These are phyloP conservation scores for Colletotrichum salicis DNA, from an alignment of 2,329 filamentous ascomycete species.

Conservation along the genomic window DNA sequence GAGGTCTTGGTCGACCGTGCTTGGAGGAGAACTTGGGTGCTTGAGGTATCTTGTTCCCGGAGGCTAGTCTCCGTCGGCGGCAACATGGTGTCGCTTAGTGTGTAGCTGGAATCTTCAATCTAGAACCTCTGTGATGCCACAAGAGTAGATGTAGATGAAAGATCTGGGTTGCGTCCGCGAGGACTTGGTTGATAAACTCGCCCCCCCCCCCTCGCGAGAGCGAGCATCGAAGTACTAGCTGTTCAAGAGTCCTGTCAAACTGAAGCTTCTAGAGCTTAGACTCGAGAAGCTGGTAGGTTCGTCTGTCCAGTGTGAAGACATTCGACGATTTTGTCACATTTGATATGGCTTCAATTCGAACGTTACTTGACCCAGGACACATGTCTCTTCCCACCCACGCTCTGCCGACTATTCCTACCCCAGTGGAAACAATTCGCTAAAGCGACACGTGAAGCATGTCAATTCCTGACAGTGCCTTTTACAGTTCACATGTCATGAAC, in stretches of 20 bases:
- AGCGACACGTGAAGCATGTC: not conserved
- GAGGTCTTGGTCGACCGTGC: not conserved
- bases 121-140: no score
- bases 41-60: not conserved
- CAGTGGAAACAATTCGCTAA: not conserved
- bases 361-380: no score
- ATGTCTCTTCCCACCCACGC: no score
- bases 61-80: not conserved
- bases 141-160: no score
- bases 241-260: not conserved
- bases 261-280: not conserved
- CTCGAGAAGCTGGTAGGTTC: not conserved
- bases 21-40: not conserved
- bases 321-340: not conserved
- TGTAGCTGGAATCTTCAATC: not conserved
- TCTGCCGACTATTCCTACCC: no score
- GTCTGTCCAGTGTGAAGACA: not conserved
- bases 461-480: not conserved
- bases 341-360: not conserved
- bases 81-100: not conserved
- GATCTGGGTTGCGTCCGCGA: not conserved
- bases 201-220: not conserved
- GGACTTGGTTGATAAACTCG: not conserved
- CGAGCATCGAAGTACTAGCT: not conserved
- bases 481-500: not conserved